A percentile compares a stretch with the other conserved stretches of the same genome.
phyloP scores from a whole-genome alignment of 2,329 filamentous ascomycete genomes.

The Arthrobotrys sinensis region DNA sequence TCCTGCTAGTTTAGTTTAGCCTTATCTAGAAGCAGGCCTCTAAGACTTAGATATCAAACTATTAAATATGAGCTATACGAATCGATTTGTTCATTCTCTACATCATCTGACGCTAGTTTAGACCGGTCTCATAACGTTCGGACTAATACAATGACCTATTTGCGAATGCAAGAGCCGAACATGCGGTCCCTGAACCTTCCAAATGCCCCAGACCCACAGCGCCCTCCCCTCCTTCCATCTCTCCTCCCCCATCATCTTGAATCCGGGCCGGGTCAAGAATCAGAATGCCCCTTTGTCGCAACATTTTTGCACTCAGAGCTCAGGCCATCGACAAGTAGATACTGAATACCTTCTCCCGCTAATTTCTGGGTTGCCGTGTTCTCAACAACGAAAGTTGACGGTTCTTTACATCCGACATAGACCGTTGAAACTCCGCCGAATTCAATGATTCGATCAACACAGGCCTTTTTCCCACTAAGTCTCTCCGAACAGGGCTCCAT shows the following conservation, averaged over 20 bases:
- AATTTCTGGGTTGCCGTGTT: conserved; percentile 82
- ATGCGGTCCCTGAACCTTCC: too few relatives aligned
- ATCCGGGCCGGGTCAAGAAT: conserved; percentile 41
- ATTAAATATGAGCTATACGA: too few relatives aligned
- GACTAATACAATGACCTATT: too few relatives aligned
- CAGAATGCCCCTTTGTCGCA: conserved; percentile 84
- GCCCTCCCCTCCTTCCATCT: too few relatives aligned
- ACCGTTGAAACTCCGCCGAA: conserved; percentile 77
- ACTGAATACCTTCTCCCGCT: conserved; percentile 79
- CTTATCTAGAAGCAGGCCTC: too few relatives aligned
- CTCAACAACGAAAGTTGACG: conserved; percentile 87
- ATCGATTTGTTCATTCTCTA: too few relatives aligned
- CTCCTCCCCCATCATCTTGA: too few relatives aligned
- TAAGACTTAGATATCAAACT: too few relatives aligned
- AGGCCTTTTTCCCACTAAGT: conserved; percentile 81
- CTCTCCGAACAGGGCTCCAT: conserved; percentile 87
- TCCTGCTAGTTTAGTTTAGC: not conserved
- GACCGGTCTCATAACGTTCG: too few relatives aligned
- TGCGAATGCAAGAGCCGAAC: too few relatives aligned
- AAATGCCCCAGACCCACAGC: too few relatives aligned
- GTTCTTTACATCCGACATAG: conserved; percentile 89
- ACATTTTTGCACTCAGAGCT: conserved; percentile 85
- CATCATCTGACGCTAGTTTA: too few relatives aligned
- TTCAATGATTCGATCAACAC: conserved; percentile 81
- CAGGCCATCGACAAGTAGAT: conserved; percentile 80